These are phyloP conservation scores for Onygenales sp. DNA, from an alignment of 2,329 filamentous ascomycete genomes.

Conservation along the genomic window DNA sequence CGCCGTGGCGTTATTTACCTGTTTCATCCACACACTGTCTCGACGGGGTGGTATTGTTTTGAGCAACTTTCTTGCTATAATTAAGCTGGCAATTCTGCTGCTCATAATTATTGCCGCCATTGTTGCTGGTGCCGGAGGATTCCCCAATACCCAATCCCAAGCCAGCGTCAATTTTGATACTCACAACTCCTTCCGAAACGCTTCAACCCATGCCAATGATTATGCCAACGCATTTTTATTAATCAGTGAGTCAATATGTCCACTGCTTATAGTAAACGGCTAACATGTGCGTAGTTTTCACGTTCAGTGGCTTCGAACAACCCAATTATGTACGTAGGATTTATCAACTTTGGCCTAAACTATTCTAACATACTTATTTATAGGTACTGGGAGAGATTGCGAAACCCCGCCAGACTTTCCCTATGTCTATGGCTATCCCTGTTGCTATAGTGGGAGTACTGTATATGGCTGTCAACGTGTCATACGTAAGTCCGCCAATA, in stretches of 20 bases:
- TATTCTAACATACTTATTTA: neutral
- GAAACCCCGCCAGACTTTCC: conserved; percentile 29
- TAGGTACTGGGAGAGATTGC: conserved; percentile 31
- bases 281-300: conserved; percentile 15
- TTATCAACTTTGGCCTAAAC: neutral
- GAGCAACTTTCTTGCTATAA: conserved; percentile 42
- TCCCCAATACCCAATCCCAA: conserved; percentile 14
- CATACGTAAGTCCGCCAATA: conserved; percentile 32
- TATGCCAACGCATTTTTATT: conserved; percentile 14
- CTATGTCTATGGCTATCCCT: conserved; percentile 24
- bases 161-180: conserved; percentile 18
- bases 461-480: conserved; percentile 32
- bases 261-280: neutral
- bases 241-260: neutral
- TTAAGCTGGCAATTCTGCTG: conserved; percentile 42
- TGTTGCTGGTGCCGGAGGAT: conserved; percentile 15
- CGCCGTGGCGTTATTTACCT: conserved; percentile 33
- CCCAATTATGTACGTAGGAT: conserved; percentile 34
- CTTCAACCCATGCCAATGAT: neutral
- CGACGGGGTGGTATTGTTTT: conserved; percentile 42
- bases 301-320: conserved; percentile 36
- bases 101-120: conserved; percentile 32
- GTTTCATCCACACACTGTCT: conserved; percentile 40
- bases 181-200: neutral
- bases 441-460: conserved; percentile 24